A percentile compares a stretch with the other conserved stretches of the same genome.
Evolutionary conservation across 495 filamentous ascomycete genomes (phyloP).

Genomic region (Aspergillus affinis): DNA sequence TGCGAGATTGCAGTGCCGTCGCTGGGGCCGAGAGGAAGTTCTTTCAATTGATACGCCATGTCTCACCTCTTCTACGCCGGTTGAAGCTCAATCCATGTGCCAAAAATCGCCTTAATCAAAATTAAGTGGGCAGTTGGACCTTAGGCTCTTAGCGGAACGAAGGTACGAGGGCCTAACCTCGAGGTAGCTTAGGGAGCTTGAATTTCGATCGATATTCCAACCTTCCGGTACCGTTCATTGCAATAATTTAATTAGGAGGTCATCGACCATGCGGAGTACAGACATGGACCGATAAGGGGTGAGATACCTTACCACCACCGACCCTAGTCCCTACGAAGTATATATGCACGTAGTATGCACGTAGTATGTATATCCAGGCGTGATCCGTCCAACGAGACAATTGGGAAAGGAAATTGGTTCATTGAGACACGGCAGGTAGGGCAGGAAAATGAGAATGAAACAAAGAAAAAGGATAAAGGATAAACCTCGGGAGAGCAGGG

Average conservation of each 20-base stretch:
- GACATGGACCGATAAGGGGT: background rate
- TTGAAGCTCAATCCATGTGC: conserved; percentile 1
- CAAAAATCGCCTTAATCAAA: conserved; percentile 10
- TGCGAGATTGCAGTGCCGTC: conserved; percentile 15
- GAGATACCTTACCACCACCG: no score
- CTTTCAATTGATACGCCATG: conserved; percentile 18
- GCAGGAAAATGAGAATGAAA: background rate
- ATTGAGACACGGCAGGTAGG: background rate
- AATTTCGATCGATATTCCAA: conserved; percentile 1
- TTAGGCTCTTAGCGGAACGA: background rate
- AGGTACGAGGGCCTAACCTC: background rate
- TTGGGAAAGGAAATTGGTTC: no score
- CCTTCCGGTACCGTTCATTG: background rate
- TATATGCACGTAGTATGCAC: no score
- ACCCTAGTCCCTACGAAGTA: no score
- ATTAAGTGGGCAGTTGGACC: conserved; percentile 8
- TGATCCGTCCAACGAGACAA: no score
- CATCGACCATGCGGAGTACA: background rate
- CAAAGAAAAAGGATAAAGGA: background rate
- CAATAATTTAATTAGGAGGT: background rate
- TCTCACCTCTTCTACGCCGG: conserved; percentile 13
- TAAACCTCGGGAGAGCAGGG: background rate
- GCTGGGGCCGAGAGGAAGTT: conserved; percentile 11
- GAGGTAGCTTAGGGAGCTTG: background rate
- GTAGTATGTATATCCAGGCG: no score